Evolutionary conservation across 140 eudicot genomes (phyloP).

Genomic region (Stevia rebaudiana): DNA sequence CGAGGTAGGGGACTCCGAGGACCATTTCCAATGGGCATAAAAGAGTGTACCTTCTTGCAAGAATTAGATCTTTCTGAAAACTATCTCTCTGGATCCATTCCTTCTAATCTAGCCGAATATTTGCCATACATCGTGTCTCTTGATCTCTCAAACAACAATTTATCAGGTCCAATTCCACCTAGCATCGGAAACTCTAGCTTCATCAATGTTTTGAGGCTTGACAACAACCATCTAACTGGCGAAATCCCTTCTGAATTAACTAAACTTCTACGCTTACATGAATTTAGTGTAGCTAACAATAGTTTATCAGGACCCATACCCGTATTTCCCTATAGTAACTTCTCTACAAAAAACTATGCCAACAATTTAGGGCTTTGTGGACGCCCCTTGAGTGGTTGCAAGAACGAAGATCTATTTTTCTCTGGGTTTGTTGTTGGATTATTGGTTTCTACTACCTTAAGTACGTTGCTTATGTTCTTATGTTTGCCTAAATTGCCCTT

Average conservation of each 20-base stretch:
- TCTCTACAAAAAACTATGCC: slow-evolving; percentile 24
- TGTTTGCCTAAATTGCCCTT: background rate
- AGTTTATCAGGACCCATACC: slow-evolving; percentile 33
- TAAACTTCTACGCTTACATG: slow-evolving; percentile 18
- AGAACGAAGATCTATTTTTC: slow-evolving; percentile 9
- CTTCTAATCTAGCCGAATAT: slow-evolving; percentile 25
- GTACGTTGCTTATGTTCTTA: slow-evolving; percentile 2
- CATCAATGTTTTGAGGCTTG: slow-evolving; percentile 37
- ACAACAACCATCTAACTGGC: slow-evolving; percentile 41
- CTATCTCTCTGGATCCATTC: slow-evolving; percentile 36
- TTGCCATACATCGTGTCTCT: slow-evolving; percentile 23
- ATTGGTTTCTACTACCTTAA: slow-evolving; percentile 9
- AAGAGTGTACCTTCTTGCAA: slow-evolving; percentile 23
- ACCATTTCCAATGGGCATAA: slow-evolving; percentile 34
- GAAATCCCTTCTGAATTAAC: slow-evolving; percentile 33
- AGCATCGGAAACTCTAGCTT: slow-evolving; percentile 25
- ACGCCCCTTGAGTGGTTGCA: slow-evolving; percentile 29
- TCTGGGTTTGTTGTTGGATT: slow-evolving; percentile 14
- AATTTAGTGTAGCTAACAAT: slow-evolving; percentile 39
- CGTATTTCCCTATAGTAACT: background rate
- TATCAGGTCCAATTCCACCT: slow-evolving; percentile 42
- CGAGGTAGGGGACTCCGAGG: slow-evolving; percentile 36
- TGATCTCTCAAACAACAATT: slow-evolving; percentile 42
- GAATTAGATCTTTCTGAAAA: slow-evolving; percentile 45
- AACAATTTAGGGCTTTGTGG: slow-evolving; percentile 56